Base-by-base conservation (phyloP, 495 filamentous ascomycete species). In the Saxispiralis lemnorum region DNA sequence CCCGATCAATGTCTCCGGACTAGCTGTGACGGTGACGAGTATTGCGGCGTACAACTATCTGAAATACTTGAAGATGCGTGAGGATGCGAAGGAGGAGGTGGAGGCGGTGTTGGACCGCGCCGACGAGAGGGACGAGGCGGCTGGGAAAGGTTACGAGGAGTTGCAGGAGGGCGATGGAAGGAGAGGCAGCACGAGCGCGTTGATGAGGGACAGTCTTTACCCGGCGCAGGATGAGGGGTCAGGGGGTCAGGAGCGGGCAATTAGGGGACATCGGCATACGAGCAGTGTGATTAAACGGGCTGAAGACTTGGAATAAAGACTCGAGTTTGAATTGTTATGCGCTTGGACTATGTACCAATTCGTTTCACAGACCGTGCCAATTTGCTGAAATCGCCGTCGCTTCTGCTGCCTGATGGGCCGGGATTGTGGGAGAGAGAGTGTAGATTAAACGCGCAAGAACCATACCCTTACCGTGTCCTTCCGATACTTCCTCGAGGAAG, bases 31-130 rank as follows among this genome's bases (percentile, higher is more conserved):
- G 0, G 83, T 99, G 39, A 60, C 61, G 20, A 85, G 82, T 36
- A 96, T 99, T 41, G 80, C 64, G 0, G 71, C 76, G 21, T 99
- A 99, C 58, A 99, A 99, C 49, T 95, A 81, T 51, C 79, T 96
- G 60, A 96, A 96, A 56, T 81, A 95, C 45, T 66, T 61, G 19
- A 86, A 81, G 61, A 96, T 99, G 92, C 70, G 82, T 32, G 59
- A 66, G 21, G 83, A 45, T 13, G 46, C 46, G 16, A 14, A 15
- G 13, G 37, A 46, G 31, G 46, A 49, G 32, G 50, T 38, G 36
- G 45, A 52, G n/a, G 44, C 44, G 35, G 24, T 35, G 9, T 5
- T 46, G 14, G 31, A 35, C 6, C 35, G 44, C 2, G 39, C 36
- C 10, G 17, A 19, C 13, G 46, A 49, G 21, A 28, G 35, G 10